Evolutionary conservation across 2,329 filamentous ascomycete species (phyloP).

Genomic region (Alternaria ethzedia): DNA sequence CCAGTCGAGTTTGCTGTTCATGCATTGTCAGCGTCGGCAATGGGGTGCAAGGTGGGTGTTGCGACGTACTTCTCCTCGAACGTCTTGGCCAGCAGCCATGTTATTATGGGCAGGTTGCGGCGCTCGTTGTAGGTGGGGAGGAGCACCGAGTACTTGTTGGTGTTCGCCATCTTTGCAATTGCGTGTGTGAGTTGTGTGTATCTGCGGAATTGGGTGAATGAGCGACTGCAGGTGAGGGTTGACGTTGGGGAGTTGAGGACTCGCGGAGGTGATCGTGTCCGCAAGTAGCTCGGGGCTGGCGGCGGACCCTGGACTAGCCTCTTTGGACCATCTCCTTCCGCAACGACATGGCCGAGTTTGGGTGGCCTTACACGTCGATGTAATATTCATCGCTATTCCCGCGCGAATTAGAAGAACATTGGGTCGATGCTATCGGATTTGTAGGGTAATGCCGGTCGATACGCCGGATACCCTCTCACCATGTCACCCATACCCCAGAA

Average conservation of each 20-base stretch:
- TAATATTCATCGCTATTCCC: neutral
- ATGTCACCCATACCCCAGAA: conserved; percentile 17
- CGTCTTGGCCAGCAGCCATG: conserved; percentile 90
- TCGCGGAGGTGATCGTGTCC: conserved; percentile 37
- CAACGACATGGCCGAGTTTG: neutral
- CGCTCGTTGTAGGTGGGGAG: conserved; percentile 99
- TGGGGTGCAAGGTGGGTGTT: no score
- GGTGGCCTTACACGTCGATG: neutral
- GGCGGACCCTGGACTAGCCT: conserved; percentile 26
- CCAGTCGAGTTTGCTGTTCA: conserved; percentile 83
- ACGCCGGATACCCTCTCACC: neutral
- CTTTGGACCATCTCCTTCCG: conserved; percentile 24
- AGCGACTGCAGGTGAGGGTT: conserved; percentile 36
- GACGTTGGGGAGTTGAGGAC: conserved; percentile 15
- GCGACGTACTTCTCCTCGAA: conserved; percentile 81
- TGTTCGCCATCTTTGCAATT: conserved; percentile 42
- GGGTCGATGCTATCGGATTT: neutral
- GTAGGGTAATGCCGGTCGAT: neutral
- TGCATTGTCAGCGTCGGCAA: no score
- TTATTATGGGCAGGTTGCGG: conserved; percentile 92
- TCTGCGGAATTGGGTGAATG: conserved; percentile 28
- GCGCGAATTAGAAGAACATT: neutral
- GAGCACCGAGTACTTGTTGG: conserved; percentile 94
- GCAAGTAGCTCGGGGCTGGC: conserved; percentile 15
- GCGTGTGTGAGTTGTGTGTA: conserved; percentile 9